A percentile compares a stretch with the other conserved stretches of the same genome.
phyloP scores from a whole-genome alignment of 345 rosid genomes.

The Streptanthus diversifolius region DNA sequence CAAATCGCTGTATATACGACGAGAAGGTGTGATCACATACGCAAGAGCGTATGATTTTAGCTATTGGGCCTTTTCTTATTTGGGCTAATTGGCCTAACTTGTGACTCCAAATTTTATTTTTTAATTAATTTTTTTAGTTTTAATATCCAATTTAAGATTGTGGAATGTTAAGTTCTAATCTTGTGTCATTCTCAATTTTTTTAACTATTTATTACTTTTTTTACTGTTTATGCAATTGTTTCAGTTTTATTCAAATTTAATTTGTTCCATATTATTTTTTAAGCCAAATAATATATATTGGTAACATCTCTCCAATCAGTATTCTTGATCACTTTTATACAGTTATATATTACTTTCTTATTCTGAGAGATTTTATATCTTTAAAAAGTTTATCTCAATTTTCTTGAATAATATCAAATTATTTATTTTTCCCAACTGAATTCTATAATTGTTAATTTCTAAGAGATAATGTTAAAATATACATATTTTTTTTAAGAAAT shows the following conservation, averaged over 20 bases:
- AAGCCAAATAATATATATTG: too few species aligned
- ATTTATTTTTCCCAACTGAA: not conserved
- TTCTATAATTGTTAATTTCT: not conserved
- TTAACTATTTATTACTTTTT: too few species aligned
- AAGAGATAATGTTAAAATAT: not conserved
- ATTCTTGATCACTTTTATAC: too few species aligned
- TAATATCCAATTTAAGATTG: too few species aligned
- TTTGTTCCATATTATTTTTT: too few species aligned
- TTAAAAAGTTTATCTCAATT: too few species aligned
- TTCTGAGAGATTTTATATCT: too few species aligned
- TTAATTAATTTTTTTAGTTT: too few species aligned
- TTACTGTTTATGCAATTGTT: not conserved
- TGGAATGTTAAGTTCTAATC: too few species aligned
- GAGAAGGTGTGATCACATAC: not conserved
- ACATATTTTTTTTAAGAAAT: not conserved
- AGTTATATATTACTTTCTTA: too few species aligned
- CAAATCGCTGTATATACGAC: conserved; percentile 6
- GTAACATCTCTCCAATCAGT: not conserved
- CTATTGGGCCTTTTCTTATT: conserved; percentile 6
- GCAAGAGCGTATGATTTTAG: not conserved
- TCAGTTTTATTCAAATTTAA: not conserved
- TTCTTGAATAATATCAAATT: not conserved
- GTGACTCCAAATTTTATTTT: too few species aligned
- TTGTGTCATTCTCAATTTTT: too few species aligned
- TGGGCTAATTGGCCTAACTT: not conserved